Conservation (phyloP, 2,329 filamentous ascomycete species). For the Lachnellula willkommii region DNA sequence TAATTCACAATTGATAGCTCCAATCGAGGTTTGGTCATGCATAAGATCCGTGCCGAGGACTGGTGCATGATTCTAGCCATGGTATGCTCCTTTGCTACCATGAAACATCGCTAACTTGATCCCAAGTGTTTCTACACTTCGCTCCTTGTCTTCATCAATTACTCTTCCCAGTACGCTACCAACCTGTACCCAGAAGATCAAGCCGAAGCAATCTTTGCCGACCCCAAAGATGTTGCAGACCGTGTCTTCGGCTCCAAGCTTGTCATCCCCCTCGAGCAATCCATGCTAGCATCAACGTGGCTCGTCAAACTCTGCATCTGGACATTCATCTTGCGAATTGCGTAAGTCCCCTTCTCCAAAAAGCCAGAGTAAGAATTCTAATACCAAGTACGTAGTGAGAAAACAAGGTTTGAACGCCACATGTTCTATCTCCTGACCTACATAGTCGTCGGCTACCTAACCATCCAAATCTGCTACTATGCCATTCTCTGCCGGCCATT, state of each 20-base stretch:
- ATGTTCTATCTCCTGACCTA: conserved; percentile 39
- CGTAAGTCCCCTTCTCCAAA: conserved; percentile 9
- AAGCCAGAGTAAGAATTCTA: not conserved
- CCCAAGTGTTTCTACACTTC: conserved; percentile 32
- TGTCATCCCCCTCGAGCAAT: conserved; percentile 44
- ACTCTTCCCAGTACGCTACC: conserved; percentile 34
- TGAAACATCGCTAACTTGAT: not conserved
- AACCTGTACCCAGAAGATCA: conserved; percentile 36
- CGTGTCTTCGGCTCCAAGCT: conserved; percentile 45
- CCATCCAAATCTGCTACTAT: conserved; percentile 20
- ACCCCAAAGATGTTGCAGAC: conserved; percentile 36
- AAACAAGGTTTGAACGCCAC: not conserved
- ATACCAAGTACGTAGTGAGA: not conserved
- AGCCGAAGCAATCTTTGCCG: conserved; percentile 27
- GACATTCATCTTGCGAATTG: conserved; percentile 35
- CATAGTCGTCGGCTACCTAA: conserved; percentile 41
- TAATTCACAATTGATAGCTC: conserved; percentile 3
- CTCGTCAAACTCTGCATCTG: conserved; percentile 48
- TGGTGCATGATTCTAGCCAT: conserved; percentile 35
- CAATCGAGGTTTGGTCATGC: conserved; percentile 16
- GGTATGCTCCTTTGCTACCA: conserved; percentile 22
- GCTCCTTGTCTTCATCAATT: conserved; percentile 34
- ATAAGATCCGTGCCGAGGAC: conserved; percentile 29
- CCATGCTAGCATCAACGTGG: conserved; percentile 46
- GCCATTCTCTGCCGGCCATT: conserved; percentile 50